Conservation (phyloP, 2,329 filamentous ascomycete species). For the Claviceps pazoutovae region DNA sequence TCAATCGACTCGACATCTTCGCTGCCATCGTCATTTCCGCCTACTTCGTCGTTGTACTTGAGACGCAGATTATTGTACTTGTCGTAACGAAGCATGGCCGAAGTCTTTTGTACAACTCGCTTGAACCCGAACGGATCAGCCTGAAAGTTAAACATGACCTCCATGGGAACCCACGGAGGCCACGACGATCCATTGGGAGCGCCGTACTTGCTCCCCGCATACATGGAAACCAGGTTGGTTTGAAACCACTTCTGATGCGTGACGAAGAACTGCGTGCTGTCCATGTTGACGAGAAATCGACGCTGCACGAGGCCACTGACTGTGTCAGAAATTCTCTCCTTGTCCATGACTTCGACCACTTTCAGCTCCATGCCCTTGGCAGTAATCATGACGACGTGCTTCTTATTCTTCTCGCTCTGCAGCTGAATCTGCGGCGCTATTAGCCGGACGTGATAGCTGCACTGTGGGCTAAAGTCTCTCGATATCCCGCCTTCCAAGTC, state of each 20-base stretch:
- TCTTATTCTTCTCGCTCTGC: slow-evolving; percentile 95
- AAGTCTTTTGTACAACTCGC: slow-evolving; percentile 91
- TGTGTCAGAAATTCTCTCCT: slow-evolving; percentile 77
- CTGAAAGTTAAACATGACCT: slow-evolving; percentile 96
- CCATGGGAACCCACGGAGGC: slow-evolving; percentile 97
- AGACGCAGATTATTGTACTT: slow-evolving; percentile 95
- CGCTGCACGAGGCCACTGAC: slow-evolving; percentile 93
- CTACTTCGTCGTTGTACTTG: slow-evolving; percentile 93
- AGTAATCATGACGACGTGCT: slow-evolving; percentile 90
- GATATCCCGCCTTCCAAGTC: slow-evolving; percentile 65
- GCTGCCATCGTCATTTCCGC: slow-evolving; percentile 38
- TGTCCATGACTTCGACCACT: slow-evolving; percentile 96
- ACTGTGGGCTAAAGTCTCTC: slow-evolving; percentile 77
- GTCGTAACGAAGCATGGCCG: slow-evolving; percentile 84
- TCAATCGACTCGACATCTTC: slow-evolving; percentile 35
- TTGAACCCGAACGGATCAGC: slow-evolving; percentile 95
- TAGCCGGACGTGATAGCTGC: slow-evolving; percentile 84
- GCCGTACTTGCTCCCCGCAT: slow-evolving; percentile 87
- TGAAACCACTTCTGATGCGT: slow-evolving; percentile 85
- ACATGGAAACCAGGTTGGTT: slow-evolving; percentile 75
- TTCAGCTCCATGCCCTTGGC: slow-evolving; percentile 98
- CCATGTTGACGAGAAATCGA: slow-evolving; percentile 87
- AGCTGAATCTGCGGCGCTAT: slow-evolving; percentile 97
- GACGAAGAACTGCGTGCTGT: slow-evolving; percentile 96
- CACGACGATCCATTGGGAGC: slow-evolving; percentile 72